Conservation (phyloP, 805 yeast genomes). For the Millerago galiae region DNA sequence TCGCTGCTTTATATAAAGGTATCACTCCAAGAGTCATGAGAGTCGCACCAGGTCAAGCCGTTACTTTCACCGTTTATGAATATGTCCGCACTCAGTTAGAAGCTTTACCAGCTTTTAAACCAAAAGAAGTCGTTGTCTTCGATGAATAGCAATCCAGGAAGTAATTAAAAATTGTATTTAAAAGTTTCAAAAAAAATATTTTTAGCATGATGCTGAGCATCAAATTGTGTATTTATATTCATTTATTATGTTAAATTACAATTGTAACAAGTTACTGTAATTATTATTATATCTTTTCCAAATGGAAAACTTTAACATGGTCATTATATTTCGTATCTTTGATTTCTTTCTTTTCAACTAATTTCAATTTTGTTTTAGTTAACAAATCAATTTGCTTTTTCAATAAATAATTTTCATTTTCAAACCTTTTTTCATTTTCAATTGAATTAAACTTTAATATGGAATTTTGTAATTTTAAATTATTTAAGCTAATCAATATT, state of each 20-base stretch:
- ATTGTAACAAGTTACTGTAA: background rate
- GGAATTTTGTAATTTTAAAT: slow-evolving; percentile 18
- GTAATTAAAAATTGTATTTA: background rate
- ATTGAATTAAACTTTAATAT: slow-evolving; percentile 16
- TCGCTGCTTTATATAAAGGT: slow-evolving; percentile 87
- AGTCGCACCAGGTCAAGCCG: slow-evolving; percentile 99
- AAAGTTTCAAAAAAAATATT: no score
- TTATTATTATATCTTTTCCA: slow-evolving; percentile 9
- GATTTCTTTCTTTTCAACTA: slow-evolving; percentile 10
- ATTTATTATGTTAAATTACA: background rate
- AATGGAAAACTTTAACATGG: slow-evolving; percentile 14
- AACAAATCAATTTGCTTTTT: slow-evolving; percentile 17
- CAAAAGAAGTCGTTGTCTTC: slow-evolving; percentile 22
- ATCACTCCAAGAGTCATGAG: slow-evolving; percentile 98
- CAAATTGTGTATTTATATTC: slow-evolving; percentile 5
- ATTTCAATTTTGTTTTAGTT: slow-evolving; percentile 1
- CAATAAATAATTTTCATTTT: slow-evolving; percentile 19
- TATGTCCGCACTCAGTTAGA: slow-evolving; percentile 67
- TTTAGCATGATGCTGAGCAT: slow-evolving; percentile 6
- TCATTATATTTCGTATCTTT: slow-evolving; percentile 10
- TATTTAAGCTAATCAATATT: slow-evolving; percentile 15
- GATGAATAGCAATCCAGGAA: slow-evolving; percentile 24
- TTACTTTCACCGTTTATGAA: slow-evolving; percentile 95
- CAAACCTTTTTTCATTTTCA: slow-evolving; percentile 16
- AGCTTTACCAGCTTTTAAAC: slow-evolving; percentile 25